These are phyloP conservation scores for Pseudohyphozyma bogoriensis DNA, from an alignment of 768 basidiomycete genomes.

Conservation along the genomic window DNA sequence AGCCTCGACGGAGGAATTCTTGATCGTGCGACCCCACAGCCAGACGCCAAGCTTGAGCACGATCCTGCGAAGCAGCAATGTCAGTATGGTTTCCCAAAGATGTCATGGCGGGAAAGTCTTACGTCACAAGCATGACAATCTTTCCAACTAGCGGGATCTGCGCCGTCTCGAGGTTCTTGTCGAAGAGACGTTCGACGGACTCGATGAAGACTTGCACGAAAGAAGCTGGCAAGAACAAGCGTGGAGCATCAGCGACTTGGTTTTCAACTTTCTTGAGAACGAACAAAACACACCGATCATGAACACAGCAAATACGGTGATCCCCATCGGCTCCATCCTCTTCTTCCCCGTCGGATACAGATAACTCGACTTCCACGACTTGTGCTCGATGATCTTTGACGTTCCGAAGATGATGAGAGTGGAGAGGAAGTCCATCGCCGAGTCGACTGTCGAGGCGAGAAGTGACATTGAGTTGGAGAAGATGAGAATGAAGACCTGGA, in stretches of 20 bases:
- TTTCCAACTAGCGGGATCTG: slow-evolving; percentile 16
- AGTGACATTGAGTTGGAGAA: slow-evolving; percentile 41
- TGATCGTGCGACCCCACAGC: slow-evolving; percentile 20
- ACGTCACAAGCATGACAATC: slow-evolving; percentile 38
- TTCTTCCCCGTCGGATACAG: slow-evolving; percentile 15
- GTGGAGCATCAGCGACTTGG: not conserved
- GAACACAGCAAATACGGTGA: slow-evolving; percentile 41
- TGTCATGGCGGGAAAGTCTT: too few species aligned
- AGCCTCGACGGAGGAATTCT: slow-evolving; percentile 37
- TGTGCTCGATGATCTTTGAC: slow-evolving; percentile 35
- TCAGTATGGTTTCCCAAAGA: too few species aligned
- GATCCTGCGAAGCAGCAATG: too few species aligned
- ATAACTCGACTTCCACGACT: slow-evolving; percentile 19
- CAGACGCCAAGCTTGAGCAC: slow-evolving; percentile 35
- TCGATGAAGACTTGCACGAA: slow-evolving; percentile 40
- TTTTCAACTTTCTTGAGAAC: not conserved
- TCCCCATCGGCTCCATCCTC: slow-evolving; percentile 40
- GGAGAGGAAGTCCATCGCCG: slow-evolving; percentile 40
- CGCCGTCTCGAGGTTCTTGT: slow-evolving; percentile 29
- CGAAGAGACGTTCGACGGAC: slow-evolving; percentile 35
- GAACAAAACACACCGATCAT: slow-evolving; percentile 36
- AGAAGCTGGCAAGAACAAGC: slow-evolving; percentile 5
- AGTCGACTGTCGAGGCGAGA: slow-evolving; percentile 40
- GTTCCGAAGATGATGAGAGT: slow-evolving; percentile 42
- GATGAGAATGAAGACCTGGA: slow-evolving; percentile 40